A percentile compares a stretch with the other conserved stretches of the same genome.
Conservation (phyloP, 2,329 filamentous ascomycete genomes). For the Akanthomyces dipterigenus region DNA sequence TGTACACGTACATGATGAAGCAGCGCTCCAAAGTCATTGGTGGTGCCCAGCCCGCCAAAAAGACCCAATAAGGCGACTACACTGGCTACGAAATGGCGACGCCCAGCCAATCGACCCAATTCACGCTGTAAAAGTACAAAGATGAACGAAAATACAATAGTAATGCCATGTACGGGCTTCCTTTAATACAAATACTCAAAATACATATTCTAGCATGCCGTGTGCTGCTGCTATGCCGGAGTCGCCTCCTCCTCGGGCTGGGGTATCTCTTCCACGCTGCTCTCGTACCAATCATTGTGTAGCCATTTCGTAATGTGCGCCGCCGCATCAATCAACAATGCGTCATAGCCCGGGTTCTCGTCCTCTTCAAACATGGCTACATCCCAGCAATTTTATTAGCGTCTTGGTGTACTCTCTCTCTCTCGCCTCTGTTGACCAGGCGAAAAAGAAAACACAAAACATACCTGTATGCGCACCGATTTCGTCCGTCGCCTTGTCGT, state of each 20-base stretch:
- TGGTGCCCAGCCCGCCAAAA: conserved; percentile 22
- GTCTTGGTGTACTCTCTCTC: conserved; percentile 6
- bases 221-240: not conserved
- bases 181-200: not conserved
- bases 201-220: not conserved
- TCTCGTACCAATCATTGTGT: conserved; percentile 60
- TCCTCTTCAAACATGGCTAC: conserved; percentile 65
- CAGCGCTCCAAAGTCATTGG: conserved; percentile 70
- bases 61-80: conserved; percentile 27
- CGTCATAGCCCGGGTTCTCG: conserved; percentile 66
- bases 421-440: too few relatives aligned
- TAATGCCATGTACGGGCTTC: not conserved
- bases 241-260: conserved; percentile 17
- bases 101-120: not conserved
- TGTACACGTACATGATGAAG: conserved; percentile 92
- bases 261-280: conserved; percentile 33
- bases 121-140: not conserved
- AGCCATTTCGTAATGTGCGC: conserved; percentile 60
- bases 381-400: not conserved
- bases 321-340: conserved; percentile 58
- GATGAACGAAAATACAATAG: not conserved
- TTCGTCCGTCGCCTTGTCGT: conserved; percentile 75
- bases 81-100: not conserved
- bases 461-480: conserved; percentile 69
- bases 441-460: conserved; percentile 26